phyloP scores from a whole-genome alignment of 1,139 yeast genomes.

The Meyerozyma smithsonii region DNA sequence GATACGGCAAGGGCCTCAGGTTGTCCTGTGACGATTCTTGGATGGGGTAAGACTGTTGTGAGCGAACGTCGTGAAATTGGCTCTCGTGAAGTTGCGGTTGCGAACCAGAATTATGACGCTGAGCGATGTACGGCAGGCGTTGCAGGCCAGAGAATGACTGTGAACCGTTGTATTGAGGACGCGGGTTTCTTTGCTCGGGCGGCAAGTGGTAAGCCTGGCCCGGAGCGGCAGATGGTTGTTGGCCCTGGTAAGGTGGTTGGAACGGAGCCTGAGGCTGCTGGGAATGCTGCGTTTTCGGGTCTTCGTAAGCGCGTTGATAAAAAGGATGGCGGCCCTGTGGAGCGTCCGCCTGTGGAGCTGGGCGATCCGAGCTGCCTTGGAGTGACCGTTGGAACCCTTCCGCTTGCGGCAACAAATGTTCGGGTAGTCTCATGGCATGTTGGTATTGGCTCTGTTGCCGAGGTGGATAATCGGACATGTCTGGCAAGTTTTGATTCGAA shows the following conservation, averaged over 20 bases:
- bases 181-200: background rate
- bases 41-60: constrained; percentile 4
- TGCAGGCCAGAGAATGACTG: background rate
- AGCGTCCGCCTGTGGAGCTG: background rate
- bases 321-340: constrained; percentile 1
- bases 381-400: background rate
- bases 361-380: background rate
- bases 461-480: background rate
- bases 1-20: constrained; percentile 3
- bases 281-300: constrained; percentile 3
- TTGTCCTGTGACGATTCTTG: constrained; percentile 5
- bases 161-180: background rate
- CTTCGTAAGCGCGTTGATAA: background rate
- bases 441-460: constrained; percentile 1
- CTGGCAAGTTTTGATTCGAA: background rate
- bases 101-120: no score
- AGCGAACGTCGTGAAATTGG: background rate
- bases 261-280: constrained; percentile 8
- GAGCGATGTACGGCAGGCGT: background rate
- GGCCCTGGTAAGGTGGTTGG: constrained; percentile 10
- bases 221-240: background rate
- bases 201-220: background rate
- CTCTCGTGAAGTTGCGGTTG: background rate
- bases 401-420: constrained; percentile 1
- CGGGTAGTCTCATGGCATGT: background rate